Evolutionary conservation across 1,139 yeast species (phyloP), one percentile per base, ranked within the genome.

Genomic region (Sugiyamaella pinicola): DNA sequence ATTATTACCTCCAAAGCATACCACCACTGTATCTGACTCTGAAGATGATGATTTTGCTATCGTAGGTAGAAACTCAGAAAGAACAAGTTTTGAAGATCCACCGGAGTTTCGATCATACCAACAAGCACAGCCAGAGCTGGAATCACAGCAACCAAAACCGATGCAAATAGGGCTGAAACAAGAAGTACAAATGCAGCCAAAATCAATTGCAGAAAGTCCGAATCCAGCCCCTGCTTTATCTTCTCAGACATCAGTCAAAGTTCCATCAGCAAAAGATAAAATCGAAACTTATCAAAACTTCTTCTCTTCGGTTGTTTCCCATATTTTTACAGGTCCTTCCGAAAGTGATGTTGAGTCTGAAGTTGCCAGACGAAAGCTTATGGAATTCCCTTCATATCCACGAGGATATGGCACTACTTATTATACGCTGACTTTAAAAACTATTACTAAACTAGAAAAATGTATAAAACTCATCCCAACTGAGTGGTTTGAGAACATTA

Each of bases 41-140:
- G 45, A 41, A 7, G 45, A 41, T 28, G 47, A 43, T 18, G 47
- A 43, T 19, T 31, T 43, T 31, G 47, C 39, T 4, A 31, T 43
- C 5, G 47, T 43, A n/a, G 47, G 47, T 7, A 18, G 13, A 12
- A 13, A 26, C 12, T 24, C 12, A 5, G 4, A 6, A 6, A 4
- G 34, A 10, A 3, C 9, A 40, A 40, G 29, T 34, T 26, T 5
- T 9, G 31, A 24, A 24, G 9, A 8, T 6, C 34, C 13, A 12
- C 10, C 34, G 13, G 34, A 29, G 13, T 12, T n/a, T 8, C 34
- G 10, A n/a, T 4, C 34, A 29, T n/a, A n/a, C n/a, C n/a, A n/a
- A n/a, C 34, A 29, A n/a, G 13, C 13, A 29, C 13, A 29, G 13
- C 13, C 34, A n/a, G 12, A 4, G 34, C 34, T 8, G 34, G n/a